A percentile compares a stretch with the other conserved stretches of the same genome.
Conservation (phyloP, 1,139 yeast genomes). For the Debaryomycetaceae sp. region DNA sequence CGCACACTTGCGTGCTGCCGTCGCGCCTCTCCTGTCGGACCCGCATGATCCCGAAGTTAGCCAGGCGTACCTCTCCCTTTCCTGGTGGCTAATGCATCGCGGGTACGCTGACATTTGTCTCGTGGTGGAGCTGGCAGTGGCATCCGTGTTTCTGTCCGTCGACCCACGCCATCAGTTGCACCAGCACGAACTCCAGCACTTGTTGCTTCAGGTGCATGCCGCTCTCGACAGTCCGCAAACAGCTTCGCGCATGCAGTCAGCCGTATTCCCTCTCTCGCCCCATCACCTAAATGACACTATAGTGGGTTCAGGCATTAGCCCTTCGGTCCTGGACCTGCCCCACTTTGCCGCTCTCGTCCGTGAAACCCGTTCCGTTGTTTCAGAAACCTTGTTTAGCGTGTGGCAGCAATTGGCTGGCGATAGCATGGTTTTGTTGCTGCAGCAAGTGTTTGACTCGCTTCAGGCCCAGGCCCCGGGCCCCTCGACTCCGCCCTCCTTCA, state of each 20-base stretch:
- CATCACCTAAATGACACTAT: constrained; percentile 35
- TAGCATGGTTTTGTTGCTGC: not conserved
- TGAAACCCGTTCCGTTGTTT: constrained; percentile 28
- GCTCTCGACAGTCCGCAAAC: constrained; percentile 18
- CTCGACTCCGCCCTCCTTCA: not conserved
- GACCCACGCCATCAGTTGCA: constrained; percentile 67
- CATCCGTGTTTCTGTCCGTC: constrained; percentile 47
- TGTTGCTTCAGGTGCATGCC: constrained; percentile 9
- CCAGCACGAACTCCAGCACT: constrained; percentile 41
- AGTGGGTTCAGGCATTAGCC: constrained; percentile 29
- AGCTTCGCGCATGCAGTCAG: not conserved
- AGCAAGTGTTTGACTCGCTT: not conserved
- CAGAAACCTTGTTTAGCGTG: not conserved
- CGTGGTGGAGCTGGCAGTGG: constrained; percentile 47
- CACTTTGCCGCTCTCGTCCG: constrained; percentile 23
- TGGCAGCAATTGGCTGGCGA: not conserved
- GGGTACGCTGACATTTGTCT: constrained; percentile 63
- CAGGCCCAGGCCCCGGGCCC: not conserved
- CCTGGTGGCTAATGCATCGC: constrained; percentile 89
- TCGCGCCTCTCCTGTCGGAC: constrained; percentile 29
- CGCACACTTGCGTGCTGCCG: constrained; percentile 72
- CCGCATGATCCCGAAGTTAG: constrained; percentile 42
- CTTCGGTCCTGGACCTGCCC: constrained; percentile 32
- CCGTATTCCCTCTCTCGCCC: constrained; percentile 27
- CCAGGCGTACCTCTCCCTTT: constrained; percentile 74